Evolutionary conservation across 2,329 filamentous ascomycete genomes (phyloP).

Genomic region (Orbilia javanica): DNA sequence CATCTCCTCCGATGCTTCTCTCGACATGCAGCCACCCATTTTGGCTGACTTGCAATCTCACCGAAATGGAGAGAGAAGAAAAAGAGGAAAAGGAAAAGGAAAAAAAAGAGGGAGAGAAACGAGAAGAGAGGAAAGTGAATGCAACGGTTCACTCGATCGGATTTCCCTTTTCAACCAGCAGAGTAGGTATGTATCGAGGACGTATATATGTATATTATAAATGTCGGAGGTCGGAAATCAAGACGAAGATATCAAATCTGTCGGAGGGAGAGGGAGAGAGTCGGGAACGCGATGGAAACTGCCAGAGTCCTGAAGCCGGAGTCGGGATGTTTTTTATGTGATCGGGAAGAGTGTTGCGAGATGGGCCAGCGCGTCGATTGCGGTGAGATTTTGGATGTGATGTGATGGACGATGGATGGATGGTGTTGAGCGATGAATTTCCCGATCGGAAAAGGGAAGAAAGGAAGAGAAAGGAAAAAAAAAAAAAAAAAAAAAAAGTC

Average conservation of each 20-base stretch:
- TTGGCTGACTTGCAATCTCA: constrained; percentile 63
- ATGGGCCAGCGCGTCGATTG: constrained; percentile 40
- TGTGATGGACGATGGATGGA: constrained; percentile 2
- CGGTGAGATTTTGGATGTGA: neutral
- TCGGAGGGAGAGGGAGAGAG: neutral
- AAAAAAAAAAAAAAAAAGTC: neutral
- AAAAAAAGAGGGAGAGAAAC: constrained; percentile 32
- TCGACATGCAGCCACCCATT: constrained; percentile 96
- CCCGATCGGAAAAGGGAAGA: constrained; percentile 38
- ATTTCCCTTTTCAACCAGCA: constrained; percentile 13
- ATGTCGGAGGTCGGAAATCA: constrained; percentile 36
- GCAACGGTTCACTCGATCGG: constrained; percentile 40
- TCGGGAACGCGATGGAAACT: constrained; percentile 44
- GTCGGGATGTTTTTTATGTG: too few species aligned
- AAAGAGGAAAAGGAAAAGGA: neutral
- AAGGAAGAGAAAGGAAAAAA: neutral
- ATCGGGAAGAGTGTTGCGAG: constrained; percentile 31
- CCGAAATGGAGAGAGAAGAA: constrained; percentile 19
- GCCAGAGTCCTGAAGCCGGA: constrained; percentile 1
- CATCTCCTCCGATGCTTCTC: constrained; percentile 80
- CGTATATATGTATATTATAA: neutral
- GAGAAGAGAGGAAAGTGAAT: constrained; percentile 21
- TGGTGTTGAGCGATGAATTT: constrained; percentile 33
- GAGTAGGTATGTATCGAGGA: too few species aligned
- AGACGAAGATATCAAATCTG: constrained; percentile 26